These are phyloP conservation scores for Globisporangium nodosum DNA, from an alignment of 352 stramenopile genomes.

Conservation along the genomic window DNA sequence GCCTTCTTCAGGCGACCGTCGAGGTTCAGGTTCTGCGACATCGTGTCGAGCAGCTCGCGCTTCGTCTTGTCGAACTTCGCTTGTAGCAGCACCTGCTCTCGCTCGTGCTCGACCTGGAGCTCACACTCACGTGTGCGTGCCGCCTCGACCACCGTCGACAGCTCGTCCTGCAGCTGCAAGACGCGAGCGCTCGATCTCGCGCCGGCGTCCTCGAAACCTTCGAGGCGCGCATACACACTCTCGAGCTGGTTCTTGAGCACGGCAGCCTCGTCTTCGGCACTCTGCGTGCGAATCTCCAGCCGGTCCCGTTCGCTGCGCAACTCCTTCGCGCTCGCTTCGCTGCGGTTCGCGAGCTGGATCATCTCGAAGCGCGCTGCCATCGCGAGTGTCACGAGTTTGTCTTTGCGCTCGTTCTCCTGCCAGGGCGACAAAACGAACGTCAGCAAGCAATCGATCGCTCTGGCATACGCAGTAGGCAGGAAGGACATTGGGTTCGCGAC, in stretches of 20 bases:
- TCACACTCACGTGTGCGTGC: slow-evolving; percentile 34
- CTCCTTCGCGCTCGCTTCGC: slow-evolving; percentile 29
- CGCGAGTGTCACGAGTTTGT: slow-evolving; percentile 64
- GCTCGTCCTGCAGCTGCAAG: slow-evolving; percentile 21
- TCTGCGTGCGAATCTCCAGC: slow-evolving; percentile 19
- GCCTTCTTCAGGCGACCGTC: slow-evolving; percentile 57
- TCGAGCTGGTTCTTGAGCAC: slow-evolving; percentile 43
- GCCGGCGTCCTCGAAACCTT: slow-evolving; percentile 29
- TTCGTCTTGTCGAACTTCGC: slow-evolving; percentile 72
- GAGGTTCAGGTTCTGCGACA: slow-evolving; percentile 56
- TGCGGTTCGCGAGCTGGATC: slow-evolving; percentile 41
- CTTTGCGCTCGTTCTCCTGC: slow-evolving; percentile 62
- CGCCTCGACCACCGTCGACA: slow-evolving; percentile 20
- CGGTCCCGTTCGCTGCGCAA: slow-evolving; percentile 20
- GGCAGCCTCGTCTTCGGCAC: slow-evolving; percentile 30
- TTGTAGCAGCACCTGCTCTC: slow-evolving; percentile 37
- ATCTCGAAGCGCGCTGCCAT: slow-evolving; percentile 79
- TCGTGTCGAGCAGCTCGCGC: slow-evolving; percentile 64
- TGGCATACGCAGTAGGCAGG: neutral
- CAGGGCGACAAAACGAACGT: neutral
- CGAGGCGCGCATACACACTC: slow-evolving; percentile 34
- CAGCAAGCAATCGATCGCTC: neutral
- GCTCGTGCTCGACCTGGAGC: slow-evolving; percentile 33
- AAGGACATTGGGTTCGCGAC: neutral
- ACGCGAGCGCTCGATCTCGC: slow-evolving; percentile 18